Evolutionary conservation across 345 rosid genomes (phyloP), one percentile per base, ranked within the genome.

Genomic region (Citrus trifoliata): DNA sequence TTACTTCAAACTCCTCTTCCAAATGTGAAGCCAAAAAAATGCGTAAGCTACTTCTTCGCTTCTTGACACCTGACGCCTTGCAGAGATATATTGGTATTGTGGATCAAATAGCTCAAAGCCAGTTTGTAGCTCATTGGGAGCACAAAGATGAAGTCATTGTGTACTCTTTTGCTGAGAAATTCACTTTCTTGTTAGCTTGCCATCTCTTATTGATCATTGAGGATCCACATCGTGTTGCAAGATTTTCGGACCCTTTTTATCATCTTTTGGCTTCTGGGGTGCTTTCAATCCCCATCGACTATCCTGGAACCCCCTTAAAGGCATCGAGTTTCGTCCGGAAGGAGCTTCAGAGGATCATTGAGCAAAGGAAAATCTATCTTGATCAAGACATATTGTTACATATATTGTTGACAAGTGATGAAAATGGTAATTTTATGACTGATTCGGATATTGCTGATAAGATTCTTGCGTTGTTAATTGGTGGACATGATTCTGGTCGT

Each of bases 61-160:
- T 86, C 75, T 28, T 82, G 68, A 88, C 86, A 35, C 86, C 90
- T 0, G 90, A 88, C 38, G 82, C 81, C 48, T 72, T 88, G 32
- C 80, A 69, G n/a, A 71, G 81, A 5, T 84, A 86, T 22, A 72
- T 86, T 0, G 58, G 80, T 13, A 51, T 67, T 21, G 84, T 86
- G 88, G 89, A 86, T 63, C 61, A 56, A 28, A 71, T 86, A 7
- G 83, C 86, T 10, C 67, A 73, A 0, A 78, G 62, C 40, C 91
- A 86, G 37, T 81, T 84, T 21, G 76, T 40, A 9, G 70, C 51
- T 0, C 73, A 40, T 18, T 88, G 91, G 91, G 79, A 80, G 51
- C 68, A 76, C 59, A 76, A 84, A 61, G 28, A 78, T 3, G 60
- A 83, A 51, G 83, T 84, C 0, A 0, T 42, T 3, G 91, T 88